Conservation (phyloP, 345 rosid species). For the Syzygium jambos region DNA sequence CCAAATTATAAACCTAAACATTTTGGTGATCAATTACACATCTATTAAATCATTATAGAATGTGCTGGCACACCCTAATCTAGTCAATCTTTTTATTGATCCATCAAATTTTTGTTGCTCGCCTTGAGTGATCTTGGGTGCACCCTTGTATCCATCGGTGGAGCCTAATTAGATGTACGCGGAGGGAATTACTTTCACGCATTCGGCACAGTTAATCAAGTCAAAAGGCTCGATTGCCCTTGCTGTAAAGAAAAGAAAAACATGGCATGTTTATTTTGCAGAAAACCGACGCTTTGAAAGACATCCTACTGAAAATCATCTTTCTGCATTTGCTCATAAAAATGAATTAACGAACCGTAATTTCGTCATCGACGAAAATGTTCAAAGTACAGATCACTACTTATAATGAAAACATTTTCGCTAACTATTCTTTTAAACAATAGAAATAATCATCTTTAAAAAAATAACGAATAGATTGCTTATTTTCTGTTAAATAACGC, state of each 20-base stretch:
- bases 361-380: not conserved
- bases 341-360: not conserved
- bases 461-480: not conserved
- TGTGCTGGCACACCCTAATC: not conserved
- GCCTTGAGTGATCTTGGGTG: not conserved
- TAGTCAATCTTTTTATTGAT: not conserved
- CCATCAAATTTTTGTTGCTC: not conserved
- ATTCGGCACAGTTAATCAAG: no score
- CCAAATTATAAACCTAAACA: not conserved
- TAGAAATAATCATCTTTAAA: not conserved
- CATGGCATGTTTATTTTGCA: no score
- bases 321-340: not conserved
- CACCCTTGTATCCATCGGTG: fast-evolving
- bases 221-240: no score
- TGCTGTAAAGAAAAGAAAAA: no score
- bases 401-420: not conserved
- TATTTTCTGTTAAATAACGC: not conserved
- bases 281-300: no score
- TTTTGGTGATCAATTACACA: not conserved
- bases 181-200: no score
- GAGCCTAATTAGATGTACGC: not conserved
- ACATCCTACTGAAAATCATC: no score
- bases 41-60: not conserved
- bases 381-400: not conserved
- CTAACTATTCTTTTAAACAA: not conserved